phyloP scores from a whole-genome alignment of 2,329 filamentous ascomycete genomes.

The Cordyceps cicadae region DNA sequence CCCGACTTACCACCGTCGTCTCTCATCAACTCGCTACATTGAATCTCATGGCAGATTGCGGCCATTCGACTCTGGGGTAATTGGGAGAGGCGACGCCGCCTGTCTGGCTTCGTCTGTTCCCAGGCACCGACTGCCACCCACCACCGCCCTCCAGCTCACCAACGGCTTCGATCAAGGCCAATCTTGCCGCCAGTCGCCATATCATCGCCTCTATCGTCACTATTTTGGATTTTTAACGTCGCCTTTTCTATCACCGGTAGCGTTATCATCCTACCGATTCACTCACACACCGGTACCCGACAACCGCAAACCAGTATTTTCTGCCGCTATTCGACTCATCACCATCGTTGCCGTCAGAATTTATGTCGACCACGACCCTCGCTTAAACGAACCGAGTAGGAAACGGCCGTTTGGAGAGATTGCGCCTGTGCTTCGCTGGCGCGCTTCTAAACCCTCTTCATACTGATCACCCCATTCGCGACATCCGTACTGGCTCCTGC shows the following conservation, averaged over 20 bases:
- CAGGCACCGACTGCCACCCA: constrained; percentile 4
- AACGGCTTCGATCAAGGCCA: background rate
- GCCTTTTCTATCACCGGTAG: background rate
- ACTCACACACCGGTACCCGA: background rate
- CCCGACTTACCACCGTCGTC: background rate
- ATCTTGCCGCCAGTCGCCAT: background rate
- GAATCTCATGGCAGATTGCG: constrained; percentile 9
- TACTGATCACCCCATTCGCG: constrained; percentile 1
- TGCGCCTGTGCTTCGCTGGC: background rate
- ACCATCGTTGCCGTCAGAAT: background rate
- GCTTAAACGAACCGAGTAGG: constrained; percentile 1
- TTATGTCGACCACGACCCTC: constrained; percentile 4
- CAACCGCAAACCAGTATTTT: background rate
- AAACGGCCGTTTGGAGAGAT: constrained; percentile 5
- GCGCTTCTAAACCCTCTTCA: background rate
- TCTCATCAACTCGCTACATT: background rate
- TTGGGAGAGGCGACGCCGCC: constrained; percentile 12
- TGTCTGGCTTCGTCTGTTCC: constrained; percentile 10
- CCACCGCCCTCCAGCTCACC: background rate
- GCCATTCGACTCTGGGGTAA: constrained; percentile 6
- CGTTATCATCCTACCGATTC: background rate
- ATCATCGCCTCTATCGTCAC: background rate
- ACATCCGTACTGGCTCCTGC: constrained; percentile 12
- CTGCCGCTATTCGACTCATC: background rate
- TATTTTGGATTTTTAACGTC: background rate